A percentile compares a stretch with the other conserved stretches of the same genome.
These are phyloP conservation scores for Mycosphaerelloides madeirae DNA, from an alignment of 2,329 filamentous ascomycete species.

Conservation along the genomic window DNA sequence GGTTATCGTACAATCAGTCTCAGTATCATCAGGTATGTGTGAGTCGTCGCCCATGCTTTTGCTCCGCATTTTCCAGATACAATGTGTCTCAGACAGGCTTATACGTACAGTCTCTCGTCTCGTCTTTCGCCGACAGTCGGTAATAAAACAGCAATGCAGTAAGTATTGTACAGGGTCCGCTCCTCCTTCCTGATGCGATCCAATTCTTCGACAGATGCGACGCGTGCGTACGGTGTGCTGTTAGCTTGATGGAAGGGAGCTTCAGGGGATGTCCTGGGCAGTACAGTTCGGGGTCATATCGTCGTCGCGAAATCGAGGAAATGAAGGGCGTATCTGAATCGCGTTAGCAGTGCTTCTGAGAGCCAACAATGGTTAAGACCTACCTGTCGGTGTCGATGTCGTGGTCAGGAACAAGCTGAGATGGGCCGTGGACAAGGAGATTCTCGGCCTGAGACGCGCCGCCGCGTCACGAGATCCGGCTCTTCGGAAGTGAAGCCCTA, in stretches of 20 bases:
- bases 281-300: no score
- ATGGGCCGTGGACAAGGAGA: neutral
- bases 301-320: no score
- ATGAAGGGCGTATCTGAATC: no score
- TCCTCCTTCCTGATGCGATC: no score
- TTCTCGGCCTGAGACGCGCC: no score
- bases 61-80: constrained; percentile 2
- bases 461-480: neutral
- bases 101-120: constrained; percentile 21
- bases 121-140: neutral
- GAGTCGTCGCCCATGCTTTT: constrained; percentile 2
- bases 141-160: neutral
- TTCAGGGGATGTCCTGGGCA: neutral
- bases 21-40: constrained; percentile 8
- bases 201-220: no score
- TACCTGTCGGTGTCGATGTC: neutral
- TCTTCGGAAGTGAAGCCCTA: neutral
- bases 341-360: no score
- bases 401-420: neutral
- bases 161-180: constrained; percentile 2
- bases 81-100: constrained; percentile 12
- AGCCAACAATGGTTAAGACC: no score
- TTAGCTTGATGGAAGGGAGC: neutral
- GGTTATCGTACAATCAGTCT: constrained; percentile 22
- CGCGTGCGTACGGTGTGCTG: no score